Conservation (phyloP, 306 rosid genomes). For the Cucurbita maxima region DNA sequence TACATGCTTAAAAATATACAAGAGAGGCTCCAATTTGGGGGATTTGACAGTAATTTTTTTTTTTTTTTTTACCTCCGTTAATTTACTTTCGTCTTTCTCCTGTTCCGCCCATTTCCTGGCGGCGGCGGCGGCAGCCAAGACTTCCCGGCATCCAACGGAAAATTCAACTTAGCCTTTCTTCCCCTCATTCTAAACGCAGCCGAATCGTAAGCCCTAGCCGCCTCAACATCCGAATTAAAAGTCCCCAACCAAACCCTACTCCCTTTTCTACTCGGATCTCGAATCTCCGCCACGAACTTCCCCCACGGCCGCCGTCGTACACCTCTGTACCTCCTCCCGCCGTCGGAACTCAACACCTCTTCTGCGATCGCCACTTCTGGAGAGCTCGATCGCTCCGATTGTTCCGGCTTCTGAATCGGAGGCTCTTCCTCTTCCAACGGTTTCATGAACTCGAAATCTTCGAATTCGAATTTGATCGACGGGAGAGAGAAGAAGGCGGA, state of each 20-base stretch:
- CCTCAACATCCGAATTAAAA: constrained; percentile 45
- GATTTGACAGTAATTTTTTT: background rate
- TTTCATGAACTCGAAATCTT: background rate
- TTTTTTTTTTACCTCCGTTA: background rate
- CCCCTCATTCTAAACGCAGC: constrained; percentile 81
- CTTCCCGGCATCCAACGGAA: constrained; percentile 55
- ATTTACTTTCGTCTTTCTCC: constrained; percentile 12
- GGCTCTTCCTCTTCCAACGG: background rate
- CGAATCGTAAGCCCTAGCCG: constrained; percentile 66
- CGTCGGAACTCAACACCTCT: background rate
- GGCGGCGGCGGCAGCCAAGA: constrained; percentile 9
- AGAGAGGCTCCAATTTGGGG: background rate
- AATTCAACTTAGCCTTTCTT: constrained; percentile 53
- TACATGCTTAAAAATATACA: too few relatives aligned
- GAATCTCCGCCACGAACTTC: constrained; percentile 72
- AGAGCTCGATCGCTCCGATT: background rate
- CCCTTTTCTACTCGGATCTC: constrained; percentile 56
- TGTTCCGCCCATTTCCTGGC: constrained; percentile 26
- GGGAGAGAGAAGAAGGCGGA: background rate
- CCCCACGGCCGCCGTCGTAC: constrained; percentile 83
- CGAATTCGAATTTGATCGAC: background rate
- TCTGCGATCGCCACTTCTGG: background rate
- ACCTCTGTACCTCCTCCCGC: constrained; percentile 43
- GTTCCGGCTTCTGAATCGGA: background rate
- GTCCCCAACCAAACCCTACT: constrained; percentile 81